Percentiles rank a stretch among this genome's conserved stretches.
Conservation (phyloP, 495 filamentous ascomycete genomes). For the Hypoxylon subgilvum region DNA sequence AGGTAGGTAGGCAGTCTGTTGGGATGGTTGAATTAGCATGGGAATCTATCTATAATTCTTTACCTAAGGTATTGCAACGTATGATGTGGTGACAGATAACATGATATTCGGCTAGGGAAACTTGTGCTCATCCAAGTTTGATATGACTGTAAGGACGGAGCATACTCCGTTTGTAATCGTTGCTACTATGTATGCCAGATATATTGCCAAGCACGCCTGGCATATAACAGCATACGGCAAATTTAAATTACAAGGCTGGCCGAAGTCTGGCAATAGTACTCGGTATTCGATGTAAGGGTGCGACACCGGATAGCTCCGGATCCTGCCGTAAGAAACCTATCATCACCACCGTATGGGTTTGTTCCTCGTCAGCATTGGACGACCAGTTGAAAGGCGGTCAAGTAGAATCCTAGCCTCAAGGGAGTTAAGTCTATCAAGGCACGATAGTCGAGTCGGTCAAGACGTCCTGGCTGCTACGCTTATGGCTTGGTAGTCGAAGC, state of each 20-base stretch:
- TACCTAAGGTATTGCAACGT: too few relatives aligned
- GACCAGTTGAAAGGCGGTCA: constrained; percentile 23
- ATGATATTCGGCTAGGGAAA: constrained; percentile 1
- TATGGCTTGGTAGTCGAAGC: background rate
- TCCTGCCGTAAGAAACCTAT: constrained; percentile 23
- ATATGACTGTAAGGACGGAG: constrained; percentile 15
- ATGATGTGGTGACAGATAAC: too few relatives aligned
- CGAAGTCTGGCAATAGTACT: too few relatives aligned
- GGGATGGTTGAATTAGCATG: background rate
- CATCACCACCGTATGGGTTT: constrained; percentile 5
- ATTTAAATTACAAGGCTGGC: constrained; percentile 4
- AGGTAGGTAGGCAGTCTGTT: constrained; percentile 5
- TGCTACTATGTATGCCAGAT: constrained; percentile 5
- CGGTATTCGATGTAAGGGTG: background rate
- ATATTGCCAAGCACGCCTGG: constrained; percentile 16
- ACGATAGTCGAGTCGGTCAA: constrained; percentile 24
- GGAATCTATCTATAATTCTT: too few relatives aligned
- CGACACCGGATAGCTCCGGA: constrained; percentile 6
- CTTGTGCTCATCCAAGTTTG: constrained; percentile 18
- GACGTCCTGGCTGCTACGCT: background rate
- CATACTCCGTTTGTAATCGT: constrained; percentile 6
- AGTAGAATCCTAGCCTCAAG: constrained; percentile 2
- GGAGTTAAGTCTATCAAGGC: background rate
- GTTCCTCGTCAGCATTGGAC: constrained; percentile 10
- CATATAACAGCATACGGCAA: background rate